A percentile compares a stretch with the other conserved stretches of the same genome.
phyloP scores from a whole-genome alignment of 768 basidiomycete genomes.

The Pleurotus djamor region DNA sequence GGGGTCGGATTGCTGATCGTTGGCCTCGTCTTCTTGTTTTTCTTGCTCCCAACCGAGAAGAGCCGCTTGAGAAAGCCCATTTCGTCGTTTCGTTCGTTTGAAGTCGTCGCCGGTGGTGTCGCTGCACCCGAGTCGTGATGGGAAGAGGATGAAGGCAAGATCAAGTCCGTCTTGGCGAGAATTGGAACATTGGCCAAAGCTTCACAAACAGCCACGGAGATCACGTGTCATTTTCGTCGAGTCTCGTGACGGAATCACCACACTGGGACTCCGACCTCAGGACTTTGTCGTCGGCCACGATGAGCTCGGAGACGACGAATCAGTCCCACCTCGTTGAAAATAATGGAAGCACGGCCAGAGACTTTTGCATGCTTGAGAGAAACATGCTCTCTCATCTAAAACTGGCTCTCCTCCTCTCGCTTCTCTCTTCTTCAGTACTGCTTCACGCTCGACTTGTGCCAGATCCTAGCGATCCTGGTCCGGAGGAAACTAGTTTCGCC shows the following conservation, averaged over 20 bases:
- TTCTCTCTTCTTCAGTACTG: slow-evolving; percentile 63
- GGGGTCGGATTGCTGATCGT: slow-evolving; percentile 15
- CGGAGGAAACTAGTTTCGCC: slow-evolving; percentile 16
- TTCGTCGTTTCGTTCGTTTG: slow-evolving; percentile 10
- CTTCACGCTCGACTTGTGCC: slow-evolving; percentile 60
- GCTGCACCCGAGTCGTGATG: slow-evolving; percentile 17
- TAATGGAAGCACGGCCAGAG: slow-evolving; percentile 62
- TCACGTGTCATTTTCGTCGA: background rate
- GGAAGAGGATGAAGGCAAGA: slow-evolving; percentile 15
- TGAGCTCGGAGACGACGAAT: background rate
- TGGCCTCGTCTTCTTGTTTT: slow-evolving; percentile 46
- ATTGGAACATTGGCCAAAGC: slow-evolving; percentile 45
- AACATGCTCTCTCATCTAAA: slow-evolving; percentile 71
- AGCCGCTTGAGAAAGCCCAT: slow-evolving; percentile 76
- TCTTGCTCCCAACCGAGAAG: slow-evolving; percentile 67
- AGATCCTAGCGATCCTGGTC: slow-evolving; percentile 19
- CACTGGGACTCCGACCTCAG: background rate
- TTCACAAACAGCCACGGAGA: slow-evolving; percentile 21
- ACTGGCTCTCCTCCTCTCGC: slow-evolving; percentile 59
- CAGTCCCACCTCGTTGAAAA: slow-evolving; percentile 34
- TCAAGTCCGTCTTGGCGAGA: slow-evolving; percentile 9
- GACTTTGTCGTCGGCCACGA: background rate
- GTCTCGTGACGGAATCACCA: background rate
- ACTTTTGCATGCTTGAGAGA: slow-evolving; percentile 78
- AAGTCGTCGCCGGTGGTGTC: slow-evolving; percentile 20